Percentiles rank a stretch among this genome's conserved stretches.
phyloP scores from a whole-genome alignment of 2,329 filamentous ascomycete species.

The Cercospora berteroae region DNA sequence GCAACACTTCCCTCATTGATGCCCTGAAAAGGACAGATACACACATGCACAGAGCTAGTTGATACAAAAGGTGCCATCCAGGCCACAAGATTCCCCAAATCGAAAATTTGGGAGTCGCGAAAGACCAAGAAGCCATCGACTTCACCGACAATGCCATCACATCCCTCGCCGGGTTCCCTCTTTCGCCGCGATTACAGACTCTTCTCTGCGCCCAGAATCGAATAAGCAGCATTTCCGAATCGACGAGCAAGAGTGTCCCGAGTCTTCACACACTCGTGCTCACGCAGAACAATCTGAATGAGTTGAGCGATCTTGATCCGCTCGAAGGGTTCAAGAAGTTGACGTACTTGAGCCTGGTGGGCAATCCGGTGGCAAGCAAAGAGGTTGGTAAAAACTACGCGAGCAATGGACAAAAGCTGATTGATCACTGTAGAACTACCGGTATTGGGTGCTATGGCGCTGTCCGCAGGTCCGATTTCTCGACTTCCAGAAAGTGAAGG shows the following conservation, averaged over 20 bases:
- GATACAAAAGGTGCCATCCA: slow-evolving; percentile 50
- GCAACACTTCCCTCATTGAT: slow-evolving; percentile 38
- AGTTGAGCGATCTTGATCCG: slow-evolving; percentile 86
- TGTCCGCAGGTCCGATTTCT: slow-evolving; percentile 83
- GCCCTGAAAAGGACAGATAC: slow-evolving; percentile 91
- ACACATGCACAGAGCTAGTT: slow-evolving; percentile 58
- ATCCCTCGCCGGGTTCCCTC: slow-evolving; percentile 84
- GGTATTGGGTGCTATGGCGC: slow-evolving; percentile 86
- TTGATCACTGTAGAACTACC: slow-evolving; percentile 68
- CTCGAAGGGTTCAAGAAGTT: slow-evolving; percentile 66
- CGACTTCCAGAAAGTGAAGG: slow-evolving; percentile 88
- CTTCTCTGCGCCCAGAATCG: slow-evolving; percentile 89
- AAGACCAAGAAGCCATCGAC: slow-evolving; percentile 94
- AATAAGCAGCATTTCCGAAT: slow-evolving; percentile 74
- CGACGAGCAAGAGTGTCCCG: slow-evolving; percentile 71
- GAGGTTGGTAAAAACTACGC: slow-evolving; percentile 64
- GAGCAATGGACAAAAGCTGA: not conserved
- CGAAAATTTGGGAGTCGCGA: slow-evolving; percentile 94
- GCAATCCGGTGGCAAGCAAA: slow-evolving; percentile 88
- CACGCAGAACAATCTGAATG: slow-evolving; percentile 74
- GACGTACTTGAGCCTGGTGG: slow-evolving; percentile 75
- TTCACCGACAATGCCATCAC: slow-evolving; percentile 98
- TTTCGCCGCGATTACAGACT: slow-evolving; percentile 82
- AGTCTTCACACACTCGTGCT: slow-evolving; percentile 80
- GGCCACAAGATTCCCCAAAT: slow-evolving; percentile 97